Conservation (phyloP, 176 grass and related monocot species). For the Rhynchospora pubera region DNA sequence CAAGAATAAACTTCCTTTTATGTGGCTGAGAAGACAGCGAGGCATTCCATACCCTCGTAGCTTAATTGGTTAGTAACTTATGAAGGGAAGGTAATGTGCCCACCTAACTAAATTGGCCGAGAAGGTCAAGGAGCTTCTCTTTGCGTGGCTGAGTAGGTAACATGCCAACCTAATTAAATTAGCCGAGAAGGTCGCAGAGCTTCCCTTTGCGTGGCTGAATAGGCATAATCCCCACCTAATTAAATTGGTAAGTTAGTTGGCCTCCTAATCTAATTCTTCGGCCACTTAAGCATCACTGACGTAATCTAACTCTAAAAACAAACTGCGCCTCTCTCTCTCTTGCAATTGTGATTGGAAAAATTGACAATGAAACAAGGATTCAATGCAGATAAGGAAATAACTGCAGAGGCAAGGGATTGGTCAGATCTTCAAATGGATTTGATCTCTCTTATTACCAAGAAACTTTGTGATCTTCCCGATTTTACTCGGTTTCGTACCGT, state of each 20-base stretch:
- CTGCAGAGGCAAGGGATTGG: background rate
- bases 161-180: background rate
- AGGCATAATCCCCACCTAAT: background rate
- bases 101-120: too few species aligned
- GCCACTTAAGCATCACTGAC: background rate
- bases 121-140: too few species aligned
- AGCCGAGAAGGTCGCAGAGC: background rate
- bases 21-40: background rate
- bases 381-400: background rate
- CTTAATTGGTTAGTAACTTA: background rate
- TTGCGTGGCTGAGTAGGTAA: too few species aligned
- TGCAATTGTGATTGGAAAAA: background rate
- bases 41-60: background rate
- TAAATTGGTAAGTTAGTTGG: background rate
- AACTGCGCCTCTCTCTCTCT: background rate
- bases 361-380: background rate
- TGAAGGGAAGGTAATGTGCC: background rate
- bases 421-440: background rate
- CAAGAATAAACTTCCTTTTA: background rate
- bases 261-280: background rate
- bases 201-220: background rate
- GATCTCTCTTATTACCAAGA: background rate
- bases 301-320: background rate
- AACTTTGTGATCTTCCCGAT: constrained; percentile 9
- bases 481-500: background rate